phyloP scores from a whole-genome alignment of 768 basidiomycete genomes.

The Chalciporus pseudorubinellus region DNA sequence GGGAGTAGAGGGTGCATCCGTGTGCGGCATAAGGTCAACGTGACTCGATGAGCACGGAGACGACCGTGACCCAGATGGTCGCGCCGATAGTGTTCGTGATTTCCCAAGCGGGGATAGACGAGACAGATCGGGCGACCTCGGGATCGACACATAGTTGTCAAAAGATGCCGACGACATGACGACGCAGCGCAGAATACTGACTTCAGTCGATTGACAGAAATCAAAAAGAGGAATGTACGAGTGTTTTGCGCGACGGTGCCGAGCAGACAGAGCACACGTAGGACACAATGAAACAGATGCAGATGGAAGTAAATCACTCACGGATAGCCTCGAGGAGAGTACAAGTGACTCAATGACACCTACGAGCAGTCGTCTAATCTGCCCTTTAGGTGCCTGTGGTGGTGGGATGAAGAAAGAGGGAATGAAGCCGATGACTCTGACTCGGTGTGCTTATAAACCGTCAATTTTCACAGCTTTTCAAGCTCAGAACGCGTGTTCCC shows the following conservation, averaged over 20 bases:
- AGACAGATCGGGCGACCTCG: constrained; percentile 33
- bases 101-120: constrained; percentile 28
- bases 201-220: constrained; percentile 32
- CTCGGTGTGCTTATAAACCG: constrained; percentile 32
- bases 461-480: constrained; percentile 34
- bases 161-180: constrained; percentile 13
- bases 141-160: constrained; percentile 17
- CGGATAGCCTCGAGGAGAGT: constrained; percentile 16
- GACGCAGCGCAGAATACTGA: constrained; percentile 18
- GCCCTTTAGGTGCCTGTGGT: constrained; percentile 20
- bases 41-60: constrained; percentile 26
- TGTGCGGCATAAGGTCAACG: constrained; percentile 14
- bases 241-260: constrained; percentile 20
- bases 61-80: constrained; percentile 16
- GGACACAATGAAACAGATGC: constrained; percentile 28
- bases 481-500: constrained; percentile 33
- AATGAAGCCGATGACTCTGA: constrained; percentile 13
- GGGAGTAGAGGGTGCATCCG: constrained; percentile 25
- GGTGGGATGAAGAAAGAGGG: constrained; percentile 16
- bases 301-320: constrained; percentile 29
- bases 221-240: constrained; percentile 5
- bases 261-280: constrained; percentile 27
- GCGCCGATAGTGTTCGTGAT: constrained; percentile 33
- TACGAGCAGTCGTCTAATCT: constrained; percentile 19
- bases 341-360: constrained; percentile 16